Percentiles rank a stretch among this genome's conserved stretches.
Conservation (phyloP, 768 basidiomycete species). For the Mycena galericulata region DNA sequence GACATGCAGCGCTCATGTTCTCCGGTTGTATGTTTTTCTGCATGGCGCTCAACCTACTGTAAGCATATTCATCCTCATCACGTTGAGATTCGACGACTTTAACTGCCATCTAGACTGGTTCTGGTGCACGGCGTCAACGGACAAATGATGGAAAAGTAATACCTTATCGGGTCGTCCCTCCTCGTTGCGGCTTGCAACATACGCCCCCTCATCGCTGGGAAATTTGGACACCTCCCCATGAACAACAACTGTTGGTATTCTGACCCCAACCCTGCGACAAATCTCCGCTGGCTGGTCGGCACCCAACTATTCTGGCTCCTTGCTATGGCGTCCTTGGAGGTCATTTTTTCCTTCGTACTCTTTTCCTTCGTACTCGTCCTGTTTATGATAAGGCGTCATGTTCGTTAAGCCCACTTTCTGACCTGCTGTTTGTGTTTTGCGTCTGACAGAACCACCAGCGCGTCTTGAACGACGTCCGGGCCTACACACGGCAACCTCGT, state of each 20-base stretch:
- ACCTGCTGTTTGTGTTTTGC: too few relatives aligned
- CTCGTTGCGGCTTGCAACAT: background rate
- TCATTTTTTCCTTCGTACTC: background rate
- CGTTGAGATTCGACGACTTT: background rate
- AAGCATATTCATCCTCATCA: background rate
- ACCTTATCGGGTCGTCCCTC: background rate
- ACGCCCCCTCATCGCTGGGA: background rate
- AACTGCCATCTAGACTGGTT: constrained; percentile 4
- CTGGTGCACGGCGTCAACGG: constrained; percentile 14
- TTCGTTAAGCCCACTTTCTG: background rate
- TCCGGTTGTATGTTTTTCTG: constrained; percentile 11
- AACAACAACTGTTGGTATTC: background rate
- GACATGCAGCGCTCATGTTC: background rate
- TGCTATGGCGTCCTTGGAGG: constrained; percentile 7
- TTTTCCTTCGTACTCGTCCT: too few relatives aligned
- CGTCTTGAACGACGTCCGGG: too few relatives aligned
- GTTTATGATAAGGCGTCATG: background rate
- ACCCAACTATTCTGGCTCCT: constrained; percentile 5
- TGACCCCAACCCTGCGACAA: background rate
- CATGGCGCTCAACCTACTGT: constrained; percentile 17
- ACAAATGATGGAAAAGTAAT: constrained; percentile 18
- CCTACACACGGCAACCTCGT: background rate
- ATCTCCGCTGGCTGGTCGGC: constrained; percentile 8
- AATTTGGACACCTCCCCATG: background rate
- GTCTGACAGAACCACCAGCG: too few relatives aligned